Evolutionary conservation across 768 basidiomycete species (phyloP).

Genomic region (Russula virescens): DNA sequence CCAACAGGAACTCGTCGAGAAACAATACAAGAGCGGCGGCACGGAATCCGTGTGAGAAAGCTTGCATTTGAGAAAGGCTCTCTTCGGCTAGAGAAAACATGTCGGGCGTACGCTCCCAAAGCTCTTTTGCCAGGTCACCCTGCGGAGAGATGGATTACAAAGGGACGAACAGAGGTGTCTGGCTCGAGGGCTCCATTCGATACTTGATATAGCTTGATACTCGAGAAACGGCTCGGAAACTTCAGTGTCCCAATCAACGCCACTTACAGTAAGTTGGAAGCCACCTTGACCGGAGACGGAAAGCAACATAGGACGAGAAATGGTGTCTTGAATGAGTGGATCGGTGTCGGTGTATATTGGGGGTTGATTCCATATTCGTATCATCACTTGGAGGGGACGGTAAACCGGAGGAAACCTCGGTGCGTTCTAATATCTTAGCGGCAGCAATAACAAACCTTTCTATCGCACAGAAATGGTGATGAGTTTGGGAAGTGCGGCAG

Average conservation of each 20-base stretch:
- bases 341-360: constrained; percentile 11
- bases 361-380: constrained; percentile 4
- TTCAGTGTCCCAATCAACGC: constrained; percentile 77
- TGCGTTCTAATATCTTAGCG: constrained; percentile 74
- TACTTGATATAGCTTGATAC: constrained; percentile 74
- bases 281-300: constrained; percentile 25
- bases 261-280: constrained; percentile 12
- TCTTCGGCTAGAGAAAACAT: constrained; percentile 77
- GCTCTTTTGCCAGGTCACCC: constrained; percentile 51
- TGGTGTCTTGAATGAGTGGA: constrained; percentile 23
- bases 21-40: constrained; percentile 65
- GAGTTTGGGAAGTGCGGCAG: constrained; percentile 59
- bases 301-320: constrained; percentile 27
- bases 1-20: constrained; percentile 62
- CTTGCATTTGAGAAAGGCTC: constrained; percentile 63
- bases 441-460: constrained; percentile 76
- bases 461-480: constrained; percentile 65
- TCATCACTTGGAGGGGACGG: constrained; percentile 26
- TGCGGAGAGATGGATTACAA: constrained; percentile 37
- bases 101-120: constrained; percentile 71
- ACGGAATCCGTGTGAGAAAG: constrained; percentile 89
- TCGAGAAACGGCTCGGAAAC: constrained; percentile 94
- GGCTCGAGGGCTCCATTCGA: constrained; percentile 80
- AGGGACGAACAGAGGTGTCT: constrained; percentile 58
- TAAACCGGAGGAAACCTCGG: constrained; percentile 19